phyloP scores from a whole-genome alignment of 306 rosid genomes.

The Sophora flavescens region DNA sequence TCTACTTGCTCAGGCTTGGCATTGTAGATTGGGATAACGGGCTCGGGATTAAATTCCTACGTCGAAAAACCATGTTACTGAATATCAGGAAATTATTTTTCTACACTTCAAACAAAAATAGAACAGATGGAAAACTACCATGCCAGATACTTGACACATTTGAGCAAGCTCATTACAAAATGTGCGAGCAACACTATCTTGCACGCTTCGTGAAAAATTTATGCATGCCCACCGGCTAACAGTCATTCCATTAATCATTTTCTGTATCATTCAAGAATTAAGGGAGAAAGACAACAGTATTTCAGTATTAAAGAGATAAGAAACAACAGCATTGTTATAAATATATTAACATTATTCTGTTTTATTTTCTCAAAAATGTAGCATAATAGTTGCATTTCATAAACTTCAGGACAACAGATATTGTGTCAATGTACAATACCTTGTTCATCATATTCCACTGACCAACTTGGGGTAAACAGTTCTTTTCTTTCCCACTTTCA shows the following conservation, averaged over 20 bases:
- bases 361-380: neutral
- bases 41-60: slow-evolving; percentile 78
- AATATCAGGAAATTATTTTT: neutral
- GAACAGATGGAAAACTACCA: slow-evolving; percentile 62
- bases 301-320: neutral
- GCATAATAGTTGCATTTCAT: neutral
- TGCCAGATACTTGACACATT: slow-evolving; percentile 99
- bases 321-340: neutral
- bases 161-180: slow-evolving; percentile 89
- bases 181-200: slow-evolving; percentile 86
- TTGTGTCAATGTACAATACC: slow-evolving; percentile 55
- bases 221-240: slow-evolving; percentile 98
- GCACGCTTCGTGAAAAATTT: slow-evolving; percentile 90
- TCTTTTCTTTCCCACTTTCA: slow-evolving; percentile 93
- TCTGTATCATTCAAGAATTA: slow-evolving; percentile 60
- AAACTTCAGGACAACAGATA: neutral
- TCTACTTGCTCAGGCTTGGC: slow-evolving; percentile 92
- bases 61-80: slow-evolving; percentile 3
- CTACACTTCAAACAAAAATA: slow-evolving; percentile 24
- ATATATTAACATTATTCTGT: neutral
- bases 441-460: slow-evolving; percentile 99
- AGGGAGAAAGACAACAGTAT: neutral
- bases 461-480: slow-evolving; percentile 98
- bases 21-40: slow-evolving; percentile 67
- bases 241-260: slow-evolving; percentile 98